phyloP scores from a whole-genome alignment of 2,329 filamentous ascomycete species.

The Neurospora sp. region DNA sequence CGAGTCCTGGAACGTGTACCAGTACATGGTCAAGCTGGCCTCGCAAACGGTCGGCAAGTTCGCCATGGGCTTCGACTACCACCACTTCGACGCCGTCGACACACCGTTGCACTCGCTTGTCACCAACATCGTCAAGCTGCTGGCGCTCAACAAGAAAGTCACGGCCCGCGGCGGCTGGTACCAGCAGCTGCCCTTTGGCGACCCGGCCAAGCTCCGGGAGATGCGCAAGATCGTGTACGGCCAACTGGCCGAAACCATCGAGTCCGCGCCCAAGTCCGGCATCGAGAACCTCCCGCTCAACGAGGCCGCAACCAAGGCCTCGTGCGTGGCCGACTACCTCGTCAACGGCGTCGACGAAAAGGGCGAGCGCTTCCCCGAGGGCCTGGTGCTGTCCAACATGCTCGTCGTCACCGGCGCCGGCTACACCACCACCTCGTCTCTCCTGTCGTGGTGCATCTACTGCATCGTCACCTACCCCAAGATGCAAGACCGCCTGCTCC shows the following conservation, averaged over 20 bases:
- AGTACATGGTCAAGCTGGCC: constrained; percentile 39
- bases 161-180: constrained; percentile 47
- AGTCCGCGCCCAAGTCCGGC: constrained; percentile 19
- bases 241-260: constrained; percentile 30
- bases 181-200: constrained; percentile 44
- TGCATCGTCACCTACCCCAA: constrained; percentile 9
- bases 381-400: background rate
- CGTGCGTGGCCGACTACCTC: constrained; percentile 5
- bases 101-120: constrained; percentile 42
- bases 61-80: constrained; percentile 34
- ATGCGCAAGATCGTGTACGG: constrained; percentile 23
- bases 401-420: constrained; percentile 11
- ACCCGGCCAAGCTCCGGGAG: constrained; percentile 33
- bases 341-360: constrained; percentile 6
- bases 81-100: constrained; percentile 33
- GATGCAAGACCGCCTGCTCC: constrained; percentile 6
- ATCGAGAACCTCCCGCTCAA: constrained; percentile 7
- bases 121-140: constrained; percentile 34
- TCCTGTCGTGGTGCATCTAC: constrained; percentile 12
- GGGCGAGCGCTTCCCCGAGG: constrained; percentile 3
- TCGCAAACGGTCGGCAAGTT: constrained; percentile 36
- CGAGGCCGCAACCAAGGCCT: constrained; percentile 24
- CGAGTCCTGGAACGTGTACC: constrained; percentile 38
- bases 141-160: constrained; percentile 50
- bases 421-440: constrained; percentile 9